A percentile compares a stretch with the other conserved stretches of the same genome.
Conservation (phyloP, 805 yeast genomes). For the Myxozyma geophila region DNA sequence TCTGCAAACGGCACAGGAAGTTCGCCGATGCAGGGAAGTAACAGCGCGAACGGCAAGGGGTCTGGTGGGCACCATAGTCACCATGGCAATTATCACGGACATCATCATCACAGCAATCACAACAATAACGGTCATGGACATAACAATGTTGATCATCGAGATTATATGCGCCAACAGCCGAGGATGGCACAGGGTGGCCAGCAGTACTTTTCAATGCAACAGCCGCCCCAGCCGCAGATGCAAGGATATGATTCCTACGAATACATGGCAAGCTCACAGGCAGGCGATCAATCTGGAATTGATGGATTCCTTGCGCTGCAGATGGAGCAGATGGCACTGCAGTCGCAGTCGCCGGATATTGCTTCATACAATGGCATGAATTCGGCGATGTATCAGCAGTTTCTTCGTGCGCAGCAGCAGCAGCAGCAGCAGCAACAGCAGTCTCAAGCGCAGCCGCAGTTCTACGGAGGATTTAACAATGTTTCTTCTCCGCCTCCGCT, state of each 20-base stretch:
- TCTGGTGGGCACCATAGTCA: slow-evolving; percentile 6
- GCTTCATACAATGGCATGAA: not conserved
- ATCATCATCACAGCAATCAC: slow-evolving; percentile 1
- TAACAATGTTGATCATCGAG: not conserved
- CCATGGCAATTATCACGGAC: not conserved
- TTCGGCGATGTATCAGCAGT: slow-evolving; percentile 14
- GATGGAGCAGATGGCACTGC: slow-evolving; percentile 18
- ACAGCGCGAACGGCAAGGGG: not conserved
- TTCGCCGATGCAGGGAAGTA: not conserved
- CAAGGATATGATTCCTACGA: not conserved
- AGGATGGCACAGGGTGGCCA: slow-evolving; percentile 8
- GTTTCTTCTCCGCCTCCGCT: slow-evolving; percentile 20
- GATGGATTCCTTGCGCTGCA: slow-evolving; percentile 16
- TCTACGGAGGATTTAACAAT: not conserved
- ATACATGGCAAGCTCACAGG: not conserved
- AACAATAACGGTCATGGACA: not conserved
- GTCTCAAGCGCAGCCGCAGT: slow-evolving; percentile 8
- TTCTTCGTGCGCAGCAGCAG: slow-evolving; percentile 12
- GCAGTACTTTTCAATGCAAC: slow-evolving; percentile 6
- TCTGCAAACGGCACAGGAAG: not conserved
- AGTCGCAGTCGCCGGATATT: slow-evolving; percentile 10
- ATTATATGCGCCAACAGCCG: not conserved
- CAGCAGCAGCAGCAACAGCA: slow-evolving; percentile 22
- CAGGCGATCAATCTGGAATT: not conserved
- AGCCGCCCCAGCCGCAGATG: slow-evolving; percentile 1